Conservation (phyloP, 345 rosid genomes). For the Erysimum cheiranthoides region DNA sequence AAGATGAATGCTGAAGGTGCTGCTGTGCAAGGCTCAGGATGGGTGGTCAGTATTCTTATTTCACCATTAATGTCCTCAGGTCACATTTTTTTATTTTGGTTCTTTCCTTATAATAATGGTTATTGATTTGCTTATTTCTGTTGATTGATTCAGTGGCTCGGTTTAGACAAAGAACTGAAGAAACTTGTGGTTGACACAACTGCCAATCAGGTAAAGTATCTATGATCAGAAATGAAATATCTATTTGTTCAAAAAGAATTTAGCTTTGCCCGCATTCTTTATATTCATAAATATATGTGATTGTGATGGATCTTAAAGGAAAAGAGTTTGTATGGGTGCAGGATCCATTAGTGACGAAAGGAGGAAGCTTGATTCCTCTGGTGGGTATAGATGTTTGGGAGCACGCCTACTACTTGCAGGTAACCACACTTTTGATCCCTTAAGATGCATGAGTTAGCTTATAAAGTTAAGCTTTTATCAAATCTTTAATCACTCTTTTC, state of each 20-base stretch:
- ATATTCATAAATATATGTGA: not conserved
- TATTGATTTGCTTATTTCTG: constrained; percentile 18
- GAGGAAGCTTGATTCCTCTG: constrained; percentile 73
- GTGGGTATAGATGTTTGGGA: constrained; percentile 99
- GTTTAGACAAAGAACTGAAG: constrained; percentile 77
- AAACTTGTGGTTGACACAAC: constrained; percentile 92
- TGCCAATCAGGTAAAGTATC: constrained; percentile 76
- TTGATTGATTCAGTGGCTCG: constrained; percentile 75
- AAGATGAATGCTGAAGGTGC: constrained; percentile 95
- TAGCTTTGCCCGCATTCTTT: not conserved
- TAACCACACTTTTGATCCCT: constrained; percentile 34
- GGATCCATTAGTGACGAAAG: constrained; percentile 93
- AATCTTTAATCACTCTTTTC: not conserved
- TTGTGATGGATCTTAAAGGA: constrained; percentile 3
- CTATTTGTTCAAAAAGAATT: not conserved
- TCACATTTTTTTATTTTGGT: constrained; percentile 1
- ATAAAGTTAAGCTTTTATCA: not conserved
- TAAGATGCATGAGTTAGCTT: not conserved
- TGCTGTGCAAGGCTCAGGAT: constrained; percentile 96
- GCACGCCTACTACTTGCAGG: constrained; percentile 99
- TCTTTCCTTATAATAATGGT: not conserved
- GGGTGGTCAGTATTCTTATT: constrained; percentile 76
- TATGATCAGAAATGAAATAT: not conserved
- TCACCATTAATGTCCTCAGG: not conserved
- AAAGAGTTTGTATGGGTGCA: constrained; percentile 38